Evolutionary conservation across 1,139 yeast species (phyloP).

Genomic region (Diutina neorugosa): DNA sequence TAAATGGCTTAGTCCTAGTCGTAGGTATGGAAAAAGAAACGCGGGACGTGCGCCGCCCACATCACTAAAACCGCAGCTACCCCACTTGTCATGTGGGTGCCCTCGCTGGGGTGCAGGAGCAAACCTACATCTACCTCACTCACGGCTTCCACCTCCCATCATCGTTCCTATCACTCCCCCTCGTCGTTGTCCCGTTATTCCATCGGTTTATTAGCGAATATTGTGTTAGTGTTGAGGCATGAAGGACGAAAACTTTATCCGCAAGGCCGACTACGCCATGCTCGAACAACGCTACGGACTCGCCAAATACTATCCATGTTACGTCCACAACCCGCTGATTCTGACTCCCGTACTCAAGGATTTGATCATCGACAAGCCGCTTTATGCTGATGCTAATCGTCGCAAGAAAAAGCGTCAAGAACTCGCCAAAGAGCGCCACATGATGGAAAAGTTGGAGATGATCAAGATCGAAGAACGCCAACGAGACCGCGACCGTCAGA

Average conservation of each 20-base stretch:
- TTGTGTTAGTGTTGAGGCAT: constrained; percentile 4
- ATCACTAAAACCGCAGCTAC: not conserved
- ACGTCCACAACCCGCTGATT: constrained; percentile 26
- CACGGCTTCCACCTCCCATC: too few species aligned
- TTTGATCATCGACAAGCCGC: constrained; percentile 28
- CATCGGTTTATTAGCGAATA: too few species aligned
- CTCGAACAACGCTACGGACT: constrained; percentile 24
- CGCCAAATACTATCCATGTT: constrained; percentile 28
- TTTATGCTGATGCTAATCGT: constrained; percentile 13
- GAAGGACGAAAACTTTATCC: constrained; percentile 13
- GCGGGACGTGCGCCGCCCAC: not conserved
- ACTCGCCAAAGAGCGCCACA: not conserved
- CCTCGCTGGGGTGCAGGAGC: not conserved
- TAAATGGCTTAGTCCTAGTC: too few species aligned
- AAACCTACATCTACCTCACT: not conserved
- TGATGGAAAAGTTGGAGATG: not conserved
- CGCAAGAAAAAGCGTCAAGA: not conserved
- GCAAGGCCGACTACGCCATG: constrained; percentile 22
- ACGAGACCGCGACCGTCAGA: not conserved
- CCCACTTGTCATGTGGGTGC: not conserved
- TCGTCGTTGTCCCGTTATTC: too few species aligned
- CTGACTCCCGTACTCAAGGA: constrained; percentile 26
- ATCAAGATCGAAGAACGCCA: not conserved
- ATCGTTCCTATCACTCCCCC: too few species aligned
- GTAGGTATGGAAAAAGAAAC: too few species aligned